phyloP scores from a whole-genome alignment of 2,329 filamentous ascomycete genomes.

The Xenosphaeropsis pyriputrescens region DNA sequence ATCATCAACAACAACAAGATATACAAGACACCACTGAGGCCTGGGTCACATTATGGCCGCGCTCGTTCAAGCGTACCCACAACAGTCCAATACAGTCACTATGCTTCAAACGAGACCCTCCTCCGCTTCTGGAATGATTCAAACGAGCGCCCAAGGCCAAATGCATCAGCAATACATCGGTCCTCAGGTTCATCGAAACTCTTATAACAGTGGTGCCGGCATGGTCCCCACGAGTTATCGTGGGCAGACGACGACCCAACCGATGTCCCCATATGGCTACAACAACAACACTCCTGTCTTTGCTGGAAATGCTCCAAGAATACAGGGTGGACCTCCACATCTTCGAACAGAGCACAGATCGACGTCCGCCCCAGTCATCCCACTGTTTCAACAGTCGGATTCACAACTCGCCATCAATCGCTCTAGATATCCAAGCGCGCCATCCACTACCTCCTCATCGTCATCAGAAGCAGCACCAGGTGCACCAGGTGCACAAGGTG shows the following conservation, averaged over 20 bases:
- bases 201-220: constrained; percentile 32
- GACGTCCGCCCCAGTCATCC: constrained; percentile 31
- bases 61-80: constrained; percentile 68
- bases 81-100: constrained; percentile 57
- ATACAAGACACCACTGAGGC: no score
- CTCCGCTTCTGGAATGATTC: constrained; percentile 40
- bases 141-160: constrained; percentile 16
- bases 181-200: constrained; percentile 30
- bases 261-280: constrained; percentile 67
- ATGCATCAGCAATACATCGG: constrained; percentile 30
- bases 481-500: constrained; percentile 24
- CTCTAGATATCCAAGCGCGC: constrained; percentile 30
- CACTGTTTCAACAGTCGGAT: constrained; percentile 22
- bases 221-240: constrained; percentile 33
- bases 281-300: constrained; percentile 51
- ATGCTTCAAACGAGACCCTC: constrained; percentile 63
- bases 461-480: constrained; percentile 19
- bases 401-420: constrained; percentile 18
- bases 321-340: constrained; percentile 23
- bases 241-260: constrained; percentile 30
- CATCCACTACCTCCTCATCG: constrained; percentile 25
- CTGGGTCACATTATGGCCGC: constrained; percentile 54
- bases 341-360: constrained; percentile 40
- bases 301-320: constrained; percentile 14
- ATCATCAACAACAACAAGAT: no score